Evolutionary conservation across 345 rosid genomes (phyloP), one percentile per base, ranked within the genome.

Genomic region (Triadica sebifera): DNA sequence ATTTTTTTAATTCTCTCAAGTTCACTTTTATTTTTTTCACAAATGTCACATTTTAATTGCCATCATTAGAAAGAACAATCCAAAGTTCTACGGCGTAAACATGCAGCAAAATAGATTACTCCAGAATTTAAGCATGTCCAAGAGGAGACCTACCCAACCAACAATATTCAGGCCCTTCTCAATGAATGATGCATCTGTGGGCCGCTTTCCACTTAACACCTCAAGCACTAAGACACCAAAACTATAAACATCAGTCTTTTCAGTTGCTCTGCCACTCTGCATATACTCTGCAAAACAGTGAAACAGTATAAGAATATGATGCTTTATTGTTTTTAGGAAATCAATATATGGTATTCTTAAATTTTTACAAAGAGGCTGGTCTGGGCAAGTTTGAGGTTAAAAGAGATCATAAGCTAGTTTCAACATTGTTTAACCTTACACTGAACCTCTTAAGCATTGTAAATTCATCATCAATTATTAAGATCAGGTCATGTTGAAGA

Each of bases 241-340:
- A 80, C 99, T 95, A 75, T 93, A 93, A 37, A 93, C 98, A 80
- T 95, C 99, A 4, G 93, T 93, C 87, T 95, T 95, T 80, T 95
- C 98, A 17, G 99, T 95, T 75, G 99, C 98, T 83, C 99, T 90
- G 71, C 99, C 98, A 71, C 97, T 95, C 79, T 85, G 96, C 99
- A 95, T 93, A 67, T 95, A 95, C 78, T 95, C 98, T 94, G 86
- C 80, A 75, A 71, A 79, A 62, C 43, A 77, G n/a, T n/a, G 25
- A 75, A 64, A 47, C 47, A 52, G 53, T 74, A 12, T 75, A 37
- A 57, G 58, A 29, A 55, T 43, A 69, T 12, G 49, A 6, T 22
- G 10, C 24, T 16, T 39, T 20, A 45, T 51, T 7, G 43, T 20
- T 64, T n/a, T 12, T 55, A 55, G 1, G 53, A 72, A 55, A 38